These are phyloP conservation scores for Candida ortonii DNA, from an alignment of 805 yeast species.

Conservation along the genomic window DNA sequence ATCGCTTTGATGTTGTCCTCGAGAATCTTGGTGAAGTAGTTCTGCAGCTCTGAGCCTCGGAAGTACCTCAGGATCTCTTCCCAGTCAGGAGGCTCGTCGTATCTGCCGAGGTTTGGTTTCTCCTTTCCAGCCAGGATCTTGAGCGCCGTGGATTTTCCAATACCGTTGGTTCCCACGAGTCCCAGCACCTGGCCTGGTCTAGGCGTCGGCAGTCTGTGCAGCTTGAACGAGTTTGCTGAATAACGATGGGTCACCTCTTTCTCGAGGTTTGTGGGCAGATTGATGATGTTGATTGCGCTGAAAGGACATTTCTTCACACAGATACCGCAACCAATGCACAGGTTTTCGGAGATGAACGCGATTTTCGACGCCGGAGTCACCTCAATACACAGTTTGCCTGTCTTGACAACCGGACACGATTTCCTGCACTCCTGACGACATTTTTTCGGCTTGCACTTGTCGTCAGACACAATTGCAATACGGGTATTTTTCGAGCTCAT, in stretches of 20 bases:
- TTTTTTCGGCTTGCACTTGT: conserved; percentile 96
- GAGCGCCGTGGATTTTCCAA: conserved; percentile 95
- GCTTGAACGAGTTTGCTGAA: conserved; percentile 95
- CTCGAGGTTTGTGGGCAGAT: conserved; percentile 93
- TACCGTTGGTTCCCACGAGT: conserved; percentile 98
- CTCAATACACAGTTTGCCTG: conserved; percentile 97
- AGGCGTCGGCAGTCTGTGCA: conserved; percentile 96
- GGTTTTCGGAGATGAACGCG: conserved; percentile 88
- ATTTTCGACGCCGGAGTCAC: conserved; percentile 87
- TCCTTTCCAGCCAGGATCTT: conserved; percentile 96
- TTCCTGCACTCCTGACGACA: conserved; percentile 98
- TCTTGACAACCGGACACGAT: conserved; percentile 95
- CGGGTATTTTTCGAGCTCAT: conserved; percentile 53
- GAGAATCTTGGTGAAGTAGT: conserved; percentile 87
- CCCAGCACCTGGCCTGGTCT: conserved; percentile 99
- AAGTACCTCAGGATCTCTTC: conserved; percentile 84
- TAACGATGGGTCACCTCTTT: conserved; percentile 93
- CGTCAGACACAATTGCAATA: conserved; percentile 93
- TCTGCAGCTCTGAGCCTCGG: conserved; percentile 97
- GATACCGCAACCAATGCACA: conserved; percentile 99
- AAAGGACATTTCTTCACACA: conserved; percentile 98
- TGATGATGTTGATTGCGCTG: conserved; percentile 94
- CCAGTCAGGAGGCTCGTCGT: conserved; percentile 97
- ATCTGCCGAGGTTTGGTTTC: conserved; percentile 93
- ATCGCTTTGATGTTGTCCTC: conserved; percentile 96